These are phyloP conservation scores for Dichotomocladium elegans DNA, from an alignment of 371 early-diverging fungal genomes.

Conservation along the genomic window DNA sequence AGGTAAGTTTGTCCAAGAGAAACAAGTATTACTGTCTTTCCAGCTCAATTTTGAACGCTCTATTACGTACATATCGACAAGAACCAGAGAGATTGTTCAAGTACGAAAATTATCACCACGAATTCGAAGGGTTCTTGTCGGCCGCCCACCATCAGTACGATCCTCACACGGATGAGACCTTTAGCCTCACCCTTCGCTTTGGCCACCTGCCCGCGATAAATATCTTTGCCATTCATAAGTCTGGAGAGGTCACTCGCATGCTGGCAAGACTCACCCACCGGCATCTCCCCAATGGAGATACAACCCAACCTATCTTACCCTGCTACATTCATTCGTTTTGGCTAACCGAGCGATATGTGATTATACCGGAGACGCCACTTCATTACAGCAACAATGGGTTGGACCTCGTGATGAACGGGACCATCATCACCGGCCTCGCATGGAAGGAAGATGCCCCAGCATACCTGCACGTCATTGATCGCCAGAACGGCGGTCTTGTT, in stretches of 20 bases:
- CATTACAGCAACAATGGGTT: constrained; percentile 33
- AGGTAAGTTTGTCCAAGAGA: constrained; percentile 19
- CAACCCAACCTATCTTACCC: constrained; percentile 13
- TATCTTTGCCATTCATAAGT: constrained; percentile 1
- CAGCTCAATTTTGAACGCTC: too few relatives aligned
- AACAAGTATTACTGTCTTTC: background rate
- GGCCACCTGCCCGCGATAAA: background rate
- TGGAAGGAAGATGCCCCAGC: constrained; percentile 34
- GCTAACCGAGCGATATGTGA: constrained; percentile 52
- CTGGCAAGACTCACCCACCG: constrained; percentile 42
- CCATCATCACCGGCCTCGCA: constrained; percentile 29
- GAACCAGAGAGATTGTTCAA: constrained; percentile 47
- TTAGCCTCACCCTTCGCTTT: constrained; percentile 30
- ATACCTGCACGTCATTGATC: constrained; percentile 47
- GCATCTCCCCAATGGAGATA: background rate
- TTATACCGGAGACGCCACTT: constrained; percentile 50
- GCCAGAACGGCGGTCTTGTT: constrained; percentile 31
- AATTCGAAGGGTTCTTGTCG: constrained; percentile 32
- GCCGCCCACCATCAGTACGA: constrained; percentile 60
- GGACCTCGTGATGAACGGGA: constrained; percentile 40
- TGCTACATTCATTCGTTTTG: constrained; percentile 37
- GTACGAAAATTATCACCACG: constrained; percentile 42
- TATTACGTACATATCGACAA: too few relatives aligned
- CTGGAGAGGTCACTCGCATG: constrained; percentile 12
- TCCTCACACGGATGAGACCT: constrained; percentile 43